Percentiles rank a stretch among this genome's conserved stretches.
phyloP scores from a whole-genome alignment of 106 monocot genomes.

The Dioscorea alata region DNA sequence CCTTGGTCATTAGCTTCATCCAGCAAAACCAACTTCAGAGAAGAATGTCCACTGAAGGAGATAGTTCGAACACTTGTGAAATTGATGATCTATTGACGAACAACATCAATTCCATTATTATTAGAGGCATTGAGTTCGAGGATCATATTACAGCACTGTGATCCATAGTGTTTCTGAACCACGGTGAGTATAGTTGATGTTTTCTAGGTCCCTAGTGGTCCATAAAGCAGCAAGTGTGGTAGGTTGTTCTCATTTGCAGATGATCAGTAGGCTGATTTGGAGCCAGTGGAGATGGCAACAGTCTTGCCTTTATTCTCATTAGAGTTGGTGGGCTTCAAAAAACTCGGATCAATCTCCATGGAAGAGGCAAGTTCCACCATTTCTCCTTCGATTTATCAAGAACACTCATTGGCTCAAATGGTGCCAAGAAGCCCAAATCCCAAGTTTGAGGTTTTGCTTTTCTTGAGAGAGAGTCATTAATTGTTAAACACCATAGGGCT shows the following conservation, averaged over 20 bases:
- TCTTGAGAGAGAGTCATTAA: neutral
- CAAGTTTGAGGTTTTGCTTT: neutral
- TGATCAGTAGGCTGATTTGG: slow-evolving; percentile 81
- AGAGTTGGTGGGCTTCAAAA: slow-evolving; percentile 9
- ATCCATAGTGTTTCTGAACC: slow-evolving; percentile 86
- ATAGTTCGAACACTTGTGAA: slow-evolving; percentile 71
- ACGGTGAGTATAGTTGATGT: slow-evolving; percentile 96
- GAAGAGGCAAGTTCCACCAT: slow-evolving; percentile 24
- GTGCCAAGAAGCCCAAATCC: neutral
- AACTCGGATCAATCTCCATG: slow-evolving; percentile 77
- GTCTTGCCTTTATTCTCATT: slow-evolving; percentile 39
- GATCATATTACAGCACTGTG: slow-evolving; percentile 84
- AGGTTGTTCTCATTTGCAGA: slow-evolving; percentile 76
- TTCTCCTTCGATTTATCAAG: neutral
- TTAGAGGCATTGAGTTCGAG: slow-evolving; percentile 97
- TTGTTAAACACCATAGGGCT: slow-evolving; percentile 84
- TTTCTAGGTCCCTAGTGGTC: slow-evolving; percentile 96
- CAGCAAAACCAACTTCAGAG: slow-evolving; percentile 85
- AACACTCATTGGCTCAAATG: neutral
- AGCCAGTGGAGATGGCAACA: slow-evolving; percentile 15
- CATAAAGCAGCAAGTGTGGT: slow-evolving; percentile 93
- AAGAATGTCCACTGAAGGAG: slow-evolving; percentile 39
- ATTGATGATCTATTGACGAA: slow-evolving; percentile 88
- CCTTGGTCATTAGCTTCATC: slow-evolving; percentile 99
- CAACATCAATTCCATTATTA: slow-evolving; percentile 84